Percentiles rank a stretch among this genome's conserved stretches.
Conservation (phyloP, 2,329 filamentous ascomycete species). For the Mollisia scopiformis region DNA sequence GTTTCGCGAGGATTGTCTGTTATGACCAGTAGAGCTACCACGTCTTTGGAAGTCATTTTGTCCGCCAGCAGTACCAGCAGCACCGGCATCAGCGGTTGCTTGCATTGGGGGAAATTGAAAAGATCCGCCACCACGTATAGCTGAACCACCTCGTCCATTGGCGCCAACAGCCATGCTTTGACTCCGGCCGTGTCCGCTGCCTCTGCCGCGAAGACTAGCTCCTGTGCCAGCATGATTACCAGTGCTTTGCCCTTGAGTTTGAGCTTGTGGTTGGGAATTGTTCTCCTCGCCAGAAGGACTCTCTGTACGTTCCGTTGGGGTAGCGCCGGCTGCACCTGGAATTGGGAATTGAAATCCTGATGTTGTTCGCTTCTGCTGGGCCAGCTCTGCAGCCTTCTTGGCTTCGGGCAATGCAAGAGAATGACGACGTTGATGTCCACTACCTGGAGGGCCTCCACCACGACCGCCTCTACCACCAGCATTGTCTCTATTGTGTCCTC, state of each 20-base stretch:
- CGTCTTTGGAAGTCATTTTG: constrained; percentile 73
- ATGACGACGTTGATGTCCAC: constrained; percentile 90
- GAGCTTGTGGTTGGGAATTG: constrained; percentile 27
- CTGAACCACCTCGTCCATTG: constrained; percentile 65
- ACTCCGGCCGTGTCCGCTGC: constrained; percentile 70
- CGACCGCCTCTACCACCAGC: constrained; percentile 72
- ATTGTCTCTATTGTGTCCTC: constrained; percentile 66
- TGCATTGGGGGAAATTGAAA: constrained; percentile 69
- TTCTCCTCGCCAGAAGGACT: constrained; percentile 32
- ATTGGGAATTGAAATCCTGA: constrained; percentile 94
- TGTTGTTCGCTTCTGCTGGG: constrained; percentile 94
- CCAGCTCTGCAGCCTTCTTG: constrained; percentile 95
- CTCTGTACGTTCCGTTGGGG: constrained; percentile 50
- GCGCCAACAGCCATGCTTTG: constrained; percentile 87
- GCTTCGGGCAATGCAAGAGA: constrained; percentile 93
- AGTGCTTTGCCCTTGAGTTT: constrained; percentile 24
- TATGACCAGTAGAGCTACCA: constrained; percentile 71
- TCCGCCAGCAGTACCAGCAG: constrained; percentile 50
- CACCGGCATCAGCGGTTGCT: constrained; percentile 53
- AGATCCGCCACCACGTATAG: constrained; percentile 66
- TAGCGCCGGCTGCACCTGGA: constrained; percentile 66
- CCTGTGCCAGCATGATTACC: constrained; percentile 27
- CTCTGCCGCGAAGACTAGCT: constrained; percentile 50
- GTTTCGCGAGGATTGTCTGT: constrained; percentile 83
- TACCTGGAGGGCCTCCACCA: constrained; percentile 67